Evolutionary conservation across 441 rosid genomes (phyloP).

Genomic region (Hura crepitans): DNA sequence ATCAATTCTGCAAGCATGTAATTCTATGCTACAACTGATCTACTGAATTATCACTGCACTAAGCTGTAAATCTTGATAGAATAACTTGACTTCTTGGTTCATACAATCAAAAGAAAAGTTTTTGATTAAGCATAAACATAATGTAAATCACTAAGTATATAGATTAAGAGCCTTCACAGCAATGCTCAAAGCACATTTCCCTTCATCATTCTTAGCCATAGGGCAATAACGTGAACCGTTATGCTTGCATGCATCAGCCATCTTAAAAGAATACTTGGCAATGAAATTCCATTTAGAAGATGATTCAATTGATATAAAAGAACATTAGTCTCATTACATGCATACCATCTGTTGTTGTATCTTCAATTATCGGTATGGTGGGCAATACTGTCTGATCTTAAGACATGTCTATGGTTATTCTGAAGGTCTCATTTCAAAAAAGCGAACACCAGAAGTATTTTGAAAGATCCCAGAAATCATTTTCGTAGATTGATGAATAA

Average conservation of each 20-base stretch:
- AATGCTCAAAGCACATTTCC: slow-evolving; percentile 78
- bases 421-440: slow-evolving; percentile 37
- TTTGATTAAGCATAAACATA: slow-evolving; percentile 26
- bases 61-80: too few species aligned
- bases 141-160: slow-evolving; percentile 41
- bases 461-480: too few species aligned
- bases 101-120: background rate
- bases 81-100: too few species aligned
- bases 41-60: too few species aligned
- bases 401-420: slow-evolving; percentile 31
- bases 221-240: slow-evolving; percentile 36
- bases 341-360: slow-evolving; percentile 32
- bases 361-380: slow-evolving; percentile 44
- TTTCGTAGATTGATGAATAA: background rate
- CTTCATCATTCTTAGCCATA: slow-evolving; percentile 54
- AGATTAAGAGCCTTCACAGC: slow-evolving; percentile 82
- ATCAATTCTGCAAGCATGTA: slow-evolving; percentile 9
- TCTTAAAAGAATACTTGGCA: too few species aligned
- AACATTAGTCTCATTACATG: background rate
- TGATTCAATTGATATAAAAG: background rate
- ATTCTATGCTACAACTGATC: background rate
- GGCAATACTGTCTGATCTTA: slow-evolving; percentile 32
- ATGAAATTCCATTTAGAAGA: background rate
- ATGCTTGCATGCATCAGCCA: too few species aligned
- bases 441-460: background rate